Evolutionary conservation across 768 basidiomycete species (phyloP).

Genomic region (Tricholoma matsutake): DNA sequence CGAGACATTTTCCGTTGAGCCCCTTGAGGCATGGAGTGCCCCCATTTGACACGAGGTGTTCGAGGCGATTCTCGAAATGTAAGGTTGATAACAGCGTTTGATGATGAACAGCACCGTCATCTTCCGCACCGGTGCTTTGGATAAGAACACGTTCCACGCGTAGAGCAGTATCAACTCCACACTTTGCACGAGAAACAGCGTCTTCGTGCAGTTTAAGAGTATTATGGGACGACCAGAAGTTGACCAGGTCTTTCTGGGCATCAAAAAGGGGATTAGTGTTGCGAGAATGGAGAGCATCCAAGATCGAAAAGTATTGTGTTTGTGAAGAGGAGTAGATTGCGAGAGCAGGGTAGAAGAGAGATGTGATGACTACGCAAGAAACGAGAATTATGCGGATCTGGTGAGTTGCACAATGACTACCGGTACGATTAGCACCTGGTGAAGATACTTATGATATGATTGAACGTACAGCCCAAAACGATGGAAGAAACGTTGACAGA

Average conservation of each 20-base stretch:
- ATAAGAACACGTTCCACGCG: constrained; percentile 78
- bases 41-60: constrained; percentile 36
- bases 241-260: constrained; percentile 60
- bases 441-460: constrained; percentile 6
- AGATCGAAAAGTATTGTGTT: constrained; percentile 60
- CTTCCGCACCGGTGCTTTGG: constrained; percentile 47
- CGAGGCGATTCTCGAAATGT: constrained; percentile 59
- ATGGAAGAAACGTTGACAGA: constrained; percentile 55
- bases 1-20: constrained; percentile 56
- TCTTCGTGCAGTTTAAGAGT: constrained; percentile 67
- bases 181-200: constrained; percentile 67
- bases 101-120: constrained; percentile 55
- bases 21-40: constrained; percentile 53
- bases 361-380: constrained; percentile 84
- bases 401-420: constrained; percentile 85
- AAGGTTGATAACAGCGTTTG: constrained; percentile 62
- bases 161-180: constrained; percentile 63
- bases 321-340: constrained; percentile 77
- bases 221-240: constrained; percentile 68
- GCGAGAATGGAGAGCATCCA: constrained; percentile 58
- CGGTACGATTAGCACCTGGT: constrained; percentile 6
- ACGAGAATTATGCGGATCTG: constrained; percentile 88
- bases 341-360: constrained; percentile 88
- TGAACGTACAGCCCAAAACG: constrained; percentile 75
- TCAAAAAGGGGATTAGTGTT: constrained; percentile 50